phyloP scores from a whole-genome alignment of 768 basidiomycete species.

The Fibroporia radiculosa region DNA sequence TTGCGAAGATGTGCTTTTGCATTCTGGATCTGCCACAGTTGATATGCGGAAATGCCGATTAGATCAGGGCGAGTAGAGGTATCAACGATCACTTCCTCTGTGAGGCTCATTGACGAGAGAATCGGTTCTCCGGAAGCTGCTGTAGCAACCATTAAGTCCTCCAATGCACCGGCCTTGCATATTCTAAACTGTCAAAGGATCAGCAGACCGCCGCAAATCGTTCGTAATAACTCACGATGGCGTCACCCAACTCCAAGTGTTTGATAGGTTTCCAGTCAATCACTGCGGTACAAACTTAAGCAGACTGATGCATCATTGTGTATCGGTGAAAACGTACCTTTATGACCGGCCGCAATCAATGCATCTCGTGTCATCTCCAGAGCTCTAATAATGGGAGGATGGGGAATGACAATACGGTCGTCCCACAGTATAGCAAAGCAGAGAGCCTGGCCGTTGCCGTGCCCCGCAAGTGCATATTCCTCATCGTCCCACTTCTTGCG shows the following conservation, averaged over 20 bases:
- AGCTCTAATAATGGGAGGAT: slow-evolving; percentile 27
- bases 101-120: slow-evolving; percentile 26
- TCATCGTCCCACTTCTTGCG: slow-evolving; percentile 19
- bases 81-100: slow-evolving; percentile 12
- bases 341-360: slow-evolving; percentile 26
- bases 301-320: neutral
- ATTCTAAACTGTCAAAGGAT: slow-evolving; percentile 1
- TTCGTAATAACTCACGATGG: neutral
- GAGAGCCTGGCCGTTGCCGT: slow-evolving; percentile 22
- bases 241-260: slow-evolving; percentile 18
- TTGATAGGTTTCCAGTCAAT: slow-evolving; percentile 26
- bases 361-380: slow-evolving; percentile 25
- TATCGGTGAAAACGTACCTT: slow-evolving; percentile 14
- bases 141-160: slow-evolving; percentile 9
- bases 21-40: slow-evolving; percentile 37
- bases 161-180: slow-evolving; percentile 8
- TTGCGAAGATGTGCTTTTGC: slow-evolving; percentile 29
- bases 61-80: slow-evolving; percentile 7
- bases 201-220: neutral
- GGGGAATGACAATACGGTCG: slow-evolving; percentile 24
- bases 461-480: slow-evolving; percentile 20
- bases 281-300: slow-evolving; percentile 17
- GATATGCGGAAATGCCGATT: slow-evolving; percentile 13
- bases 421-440: slow-evolving; percentile 27
- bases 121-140: slow-evolving; percentile 30